These are phyloP conservation scores for Orbilia oligospora DNA, from an alignment of 2,329 filamentous ascomycete genomes.

Conservation along the genomic window DNA sequence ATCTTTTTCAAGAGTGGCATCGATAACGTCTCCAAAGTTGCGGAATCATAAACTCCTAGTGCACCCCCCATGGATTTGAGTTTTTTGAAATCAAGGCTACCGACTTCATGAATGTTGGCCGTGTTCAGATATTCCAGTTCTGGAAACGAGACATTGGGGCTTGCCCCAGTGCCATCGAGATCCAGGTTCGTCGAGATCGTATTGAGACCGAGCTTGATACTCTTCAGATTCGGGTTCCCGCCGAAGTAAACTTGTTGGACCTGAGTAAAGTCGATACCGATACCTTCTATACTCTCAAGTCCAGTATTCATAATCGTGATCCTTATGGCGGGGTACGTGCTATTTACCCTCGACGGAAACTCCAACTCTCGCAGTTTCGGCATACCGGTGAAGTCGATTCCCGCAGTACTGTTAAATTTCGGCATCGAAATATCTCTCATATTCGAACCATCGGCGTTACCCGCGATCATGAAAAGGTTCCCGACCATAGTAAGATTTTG, in stretches of 20 bases:
- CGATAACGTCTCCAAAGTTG: slow-evolving; percentile 18
- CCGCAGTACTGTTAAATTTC: slow-evolving; percentile 41
- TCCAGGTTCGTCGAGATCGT: slow-evolving; percentile 53
- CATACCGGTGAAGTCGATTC: slow-evolving; percentile 50
- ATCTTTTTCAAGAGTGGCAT: slow-evolving; percentile 47
- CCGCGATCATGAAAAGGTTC: slow-evolving; percentile 55
- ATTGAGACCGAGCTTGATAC: slow-evolving; percentile 37
- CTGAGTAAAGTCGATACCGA: slow-evolving; percentile 46
- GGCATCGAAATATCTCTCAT: slow-evolving; percentile 45
- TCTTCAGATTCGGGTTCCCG: slow-evolving; percentile 49
- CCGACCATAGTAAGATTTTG: slow-evolving; percentile 50
- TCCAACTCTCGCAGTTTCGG: slow-evolving; percentile 40
- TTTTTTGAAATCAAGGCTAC: slow-evolving; percentile 34
- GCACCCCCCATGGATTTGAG: slow-evolving; percentile 43
- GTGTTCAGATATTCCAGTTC: slow-evolving; percentile 47
- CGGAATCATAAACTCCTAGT: slow-evolving; percentile 54
- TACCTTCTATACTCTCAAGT: slow-evolving; percentile 25
- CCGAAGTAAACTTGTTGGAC: slow-evolving; percentile 57
- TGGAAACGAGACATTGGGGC: slow-evolving; percentile 49
- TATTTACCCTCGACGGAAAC: slow-evolving; percentile 51
- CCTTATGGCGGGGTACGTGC: slow-evolving; percentile 47
- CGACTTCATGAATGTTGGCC: slow-evolving; percentile 54
- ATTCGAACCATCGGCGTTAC: slow-evolving; percentile 37
- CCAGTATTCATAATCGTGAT: slow-evolving; percentile 54
- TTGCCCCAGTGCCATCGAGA: slow-evolving; percentile 39